phyloP scores from a whole-genome alignment of 2,329 filamentous ascomycete genomes.

The Fusarium sp. region DNA sequence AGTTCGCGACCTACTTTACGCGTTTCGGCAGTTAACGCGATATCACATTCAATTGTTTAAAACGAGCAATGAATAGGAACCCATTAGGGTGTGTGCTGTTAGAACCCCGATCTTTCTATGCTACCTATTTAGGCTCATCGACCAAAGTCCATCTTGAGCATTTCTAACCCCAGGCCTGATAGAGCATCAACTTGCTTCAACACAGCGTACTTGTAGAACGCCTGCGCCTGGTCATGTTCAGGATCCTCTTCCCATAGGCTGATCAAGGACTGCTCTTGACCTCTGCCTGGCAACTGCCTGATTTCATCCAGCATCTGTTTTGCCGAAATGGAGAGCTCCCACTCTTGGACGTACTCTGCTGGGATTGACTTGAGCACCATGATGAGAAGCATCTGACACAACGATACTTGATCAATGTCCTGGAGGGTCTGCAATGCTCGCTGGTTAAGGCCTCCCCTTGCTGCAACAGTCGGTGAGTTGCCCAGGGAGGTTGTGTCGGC shows the following conservation, averaged over 20 bases:
- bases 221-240: constrained; percentile 49
- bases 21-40: neutral
- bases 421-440: constrained; percentile 47
- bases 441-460: constrained; percentile 33
- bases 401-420: constrained; percentile 62
- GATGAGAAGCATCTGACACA: constrained; percentile 64
- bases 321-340: constrained; percentile 57
- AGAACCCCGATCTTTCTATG: neutral
- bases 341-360: constrained; percentile 56
- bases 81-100: neutral
- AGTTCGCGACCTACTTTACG: neutral
- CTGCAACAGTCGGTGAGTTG: constrained; percentile 40
- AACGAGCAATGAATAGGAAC: neutral
- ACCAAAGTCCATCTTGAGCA: constrained; percentile 56
- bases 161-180: constrained; percentile 56
- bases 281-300: constrained; percentile 56
- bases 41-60: neutral
- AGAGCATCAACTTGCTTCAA: constrained; percentile 59
- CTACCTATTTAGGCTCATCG: neutral
- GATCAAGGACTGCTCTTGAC: constrained; percentile 57
- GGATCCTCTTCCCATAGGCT: constrained; percentile 56
- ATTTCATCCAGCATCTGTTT: constrained; percentile 61
- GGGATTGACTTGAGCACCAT: constrained; percentile 58
- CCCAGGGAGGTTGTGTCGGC: constrained; percentile 48
- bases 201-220: constrained; percentile 63